phyloP scores from a whole-genome alignment of 108 stramenopile species.

The Bacterosira constricta region DNA sequence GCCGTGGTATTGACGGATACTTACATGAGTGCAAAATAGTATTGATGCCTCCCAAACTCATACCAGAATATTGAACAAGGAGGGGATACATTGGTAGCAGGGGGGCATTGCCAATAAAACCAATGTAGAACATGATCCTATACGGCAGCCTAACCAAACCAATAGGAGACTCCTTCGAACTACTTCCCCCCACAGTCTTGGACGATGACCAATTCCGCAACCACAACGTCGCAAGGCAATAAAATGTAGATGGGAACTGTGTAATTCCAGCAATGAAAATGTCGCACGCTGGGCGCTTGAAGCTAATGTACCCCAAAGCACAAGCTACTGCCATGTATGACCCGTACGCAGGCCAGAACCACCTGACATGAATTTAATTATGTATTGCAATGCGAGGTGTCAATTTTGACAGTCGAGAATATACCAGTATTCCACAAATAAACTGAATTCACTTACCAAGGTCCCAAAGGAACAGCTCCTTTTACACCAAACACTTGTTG shows the following conservation, averaged over 20 bases:
- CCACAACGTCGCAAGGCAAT: slow-evolving; percentile 38
- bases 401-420: too few species aligned
- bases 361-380: too few species aligned
- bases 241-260: slow-evolving; percentile 75
- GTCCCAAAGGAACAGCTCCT: slow-evolving; percentile 18
- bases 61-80: slow-evolving; percentile 67
- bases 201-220: slow-evolving; percentile 7
- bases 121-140: slow-evolving; percentile 53
- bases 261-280: slow-evolving; percentile 88
- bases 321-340: slow-evolving; percentile 49
- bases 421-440: too few species aligned
- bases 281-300: slow-evolving; percentile 88
- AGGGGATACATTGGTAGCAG: slow-evolving; percentile 85
- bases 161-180: slow-evolving; percentile 9
- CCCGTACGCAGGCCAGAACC: slow-evolving; percentile 76
- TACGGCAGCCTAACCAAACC: neutral
- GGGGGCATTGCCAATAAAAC: slow-evolving; percentile 80
- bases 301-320: slow-evolving; percentile 65
- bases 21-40: slow-evolving; percentile 68
- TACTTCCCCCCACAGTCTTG: neutral
- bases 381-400: too few species aligned
- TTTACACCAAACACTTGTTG: slow-evolving; percentile 33
- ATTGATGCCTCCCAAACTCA: slow-evolving; percentile 69
- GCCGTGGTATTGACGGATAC: too few species aligned
- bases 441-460: slow-evolving; percentile 16